A percentile compares a stretch with the other conserved stretches of the same genome.
phyloP scores from a whole-genome alignment of 208 protist genomes.

The Porcisia deanei region DNA sequence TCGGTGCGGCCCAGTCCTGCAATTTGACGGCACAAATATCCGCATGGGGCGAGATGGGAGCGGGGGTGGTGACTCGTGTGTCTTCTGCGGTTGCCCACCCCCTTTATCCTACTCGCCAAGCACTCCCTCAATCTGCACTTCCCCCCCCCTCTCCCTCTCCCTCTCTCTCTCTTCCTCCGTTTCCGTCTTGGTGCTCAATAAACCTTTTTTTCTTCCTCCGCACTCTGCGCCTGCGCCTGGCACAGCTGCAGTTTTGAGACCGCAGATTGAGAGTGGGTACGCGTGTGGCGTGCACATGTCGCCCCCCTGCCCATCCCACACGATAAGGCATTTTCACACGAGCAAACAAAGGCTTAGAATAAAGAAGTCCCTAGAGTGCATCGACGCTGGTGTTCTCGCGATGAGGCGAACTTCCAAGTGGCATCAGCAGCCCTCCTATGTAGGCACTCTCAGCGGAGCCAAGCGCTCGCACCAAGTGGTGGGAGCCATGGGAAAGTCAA shows the following conservation, averaged over 20 bases:
- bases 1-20: not conserved
- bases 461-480: not conserved
- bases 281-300: not conserved
- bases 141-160: not conserved
- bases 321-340: not conserved
- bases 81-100: not conserved
- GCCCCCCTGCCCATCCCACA: not conserved
- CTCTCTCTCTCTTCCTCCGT: not conserved
- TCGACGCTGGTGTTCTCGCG: not conserved
- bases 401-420: not conserved
- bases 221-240: not conserved
- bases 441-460: not conserved
- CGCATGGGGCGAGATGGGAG: not conserved
- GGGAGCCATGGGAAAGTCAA: not conserved
- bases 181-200: too few relatives aligned
- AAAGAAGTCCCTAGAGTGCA: not conserved
- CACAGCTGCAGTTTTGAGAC: not conserved
- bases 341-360: not conserved
- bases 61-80: not conserved
- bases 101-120: not conserved
- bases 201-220: not conserved
- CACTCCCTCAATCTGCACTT: not conserved
- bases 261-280: not conserved
- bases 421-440: not conserved
- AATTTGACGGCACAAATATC: not conserved